Evolutionary conservation across 768 basidiomycete species (phyloP).

Genomic region (Lentinula guzmanii): DNA sequence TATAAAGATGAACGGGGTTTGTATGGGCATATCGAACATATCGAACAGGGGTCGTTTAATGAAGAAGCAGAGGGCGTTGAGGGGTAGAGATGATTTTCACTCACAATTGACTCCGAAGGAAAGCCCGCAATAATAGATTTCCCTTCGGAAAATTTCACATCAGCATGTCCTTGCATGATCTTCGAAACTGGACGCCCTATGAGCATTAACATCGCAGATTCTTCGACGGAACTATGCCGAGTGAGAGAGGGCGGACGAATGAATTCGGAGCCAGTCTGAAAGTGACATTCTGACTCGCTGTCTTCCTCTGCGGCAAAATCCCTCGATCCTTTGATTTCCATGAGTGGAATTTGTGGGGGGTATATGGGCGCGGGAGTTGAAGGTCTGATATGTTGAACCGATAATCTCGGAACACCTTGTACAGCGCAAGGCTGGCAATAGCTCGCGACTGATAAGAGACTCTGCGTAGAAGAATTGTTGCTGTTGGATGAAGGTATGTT

Average conservation of each 20-base stretch:
- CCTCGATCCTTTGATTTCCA: not conserved
- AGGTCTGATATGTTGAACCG: not conserved
- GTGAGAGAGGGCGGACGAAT: not conserved
- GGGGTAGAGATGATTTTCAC: not conserved
- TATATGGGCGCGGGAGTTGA: not conserved
- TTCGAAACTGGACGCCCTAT: not conserved
- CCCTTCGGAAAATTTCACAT: not conserved
- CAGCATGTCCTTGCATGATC: not conserved
- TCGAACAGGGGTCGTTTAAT: not conserved
- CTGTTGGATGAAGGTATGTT: not conserved
- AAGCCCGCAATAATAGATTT: not conserved
- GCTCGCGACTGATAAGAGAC: not conserved
- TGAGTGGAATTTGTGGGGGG: not conserved
- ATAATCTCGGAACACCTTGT: not conserved
- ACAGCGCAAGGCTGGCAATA: not conserved
- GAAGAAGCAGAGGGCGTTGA: not conserved
- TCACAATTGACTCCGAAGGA: not conserved
- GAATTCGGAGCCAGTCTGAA: not conserved
- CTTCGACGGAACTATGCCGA: not conserved
- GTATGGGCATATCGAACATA: not conserved
- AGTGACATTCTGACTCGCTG: not conserved
- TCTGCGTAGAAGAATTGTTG: not conserved
- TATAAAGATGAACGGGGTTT: not conserved
- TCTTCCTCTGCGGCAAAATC: not conserved
- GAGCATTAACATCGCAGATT: not conserved